Evolutionary conservation across 108 stramenopile species (phyloP).

Genomic region (Thalassiosira profunda): DNA sequence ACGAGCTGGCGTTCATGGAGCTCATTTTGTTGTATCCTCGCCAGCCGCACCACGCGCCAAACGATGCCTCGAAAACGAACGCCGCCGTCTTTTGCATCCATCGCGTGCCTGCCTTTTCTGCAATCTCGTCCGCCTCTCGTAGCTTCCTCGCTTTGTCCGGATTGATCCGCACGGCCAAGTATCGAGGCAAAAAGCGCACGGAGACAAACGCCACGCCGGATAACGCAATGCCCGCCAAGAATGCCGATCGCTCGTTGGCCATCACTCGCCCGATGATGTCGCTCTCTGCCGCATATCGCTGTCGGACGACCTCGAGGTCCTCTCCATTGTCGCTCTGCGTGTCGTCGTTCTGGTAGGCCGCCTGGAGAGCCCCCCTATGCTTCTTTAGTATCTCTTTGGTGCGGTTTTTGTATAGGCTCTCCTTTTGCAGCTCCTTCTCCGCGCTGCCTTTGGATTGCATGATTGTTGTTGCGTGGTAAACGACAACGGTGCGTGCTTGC

Average conservation of each 20-base stretch:
- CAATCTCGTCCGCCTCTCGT: constrained; percentile 41
- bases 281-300: constrained; percentile 32
- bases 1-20: constrained; percentile 23
- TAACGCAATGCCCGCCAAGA: constrained; percentile 38
- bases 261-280: constrained; percentile 26
- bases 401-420: constrained; percentile 12
- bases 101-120: constrained; percentile 22
- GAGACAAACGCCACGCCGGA: constrained; percentile 38
- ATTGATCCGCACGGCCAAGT: constrained; percentile 31
- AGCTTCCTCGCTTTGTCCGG: constrained; percentile 31
- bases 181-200: constrained; percentile 37
- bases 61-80: constrained; percentile 37
- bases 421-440: constrained; percentile 27
- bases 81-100: constrained; percentile 36
- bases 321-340: background rate
- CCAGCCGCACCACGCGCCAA: constrained; percentile 44
- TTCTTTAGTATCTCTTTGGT: constrained; percentile 6
- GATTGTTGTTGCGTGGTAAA: background rate
- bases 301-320: background rate
- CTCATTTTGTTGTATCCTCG: constrained; percentile 45
- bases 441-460: background rate
- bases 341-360: constrained; percentile 5
- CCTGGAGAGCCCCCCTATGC: constrained; percentile 13
- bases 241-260: constrained; percentile 34
- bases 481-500: too few relatives aligned